These are phyloP conservation scores for Beauveria medogensis DNA, from an alignment of 2,329 filamentous ascomycete species.

Conservation along the genomic window DNA sequence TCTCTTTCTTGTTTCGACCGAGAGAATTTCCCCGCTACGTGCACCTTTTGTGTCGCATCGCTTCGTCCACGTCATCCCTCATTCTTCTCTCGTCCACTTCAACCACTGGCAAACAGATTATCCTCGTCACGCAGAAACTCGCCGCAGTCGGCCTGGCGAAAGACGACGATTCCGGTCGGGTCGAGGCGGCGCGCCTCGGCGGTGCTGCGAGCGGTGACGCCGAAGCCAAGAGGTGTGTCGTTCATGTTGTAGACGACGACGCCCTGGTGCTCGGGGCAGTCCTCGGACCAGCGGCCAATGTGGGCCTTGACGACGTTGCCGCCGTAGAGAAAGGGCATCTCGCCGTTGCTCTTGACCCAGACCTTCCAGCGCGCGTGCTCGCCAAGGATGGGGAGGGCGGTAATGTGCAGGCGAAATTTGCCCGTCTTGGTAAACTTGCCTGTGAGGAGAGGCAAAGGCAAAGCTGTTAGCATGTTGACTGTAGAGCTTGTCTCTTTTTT, in stretches of 20 bases:
- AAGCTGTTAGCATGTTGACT: conserved; percentile 11
- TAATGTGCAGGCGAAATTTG: conserved; percentile 92
- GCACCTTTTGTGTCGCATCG: neutral
- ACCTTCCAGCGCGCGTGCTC: conserved; percentile 93
- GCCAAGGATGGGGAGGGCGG: conserved; percentile 76
- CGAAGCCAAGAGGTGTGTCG: conserved; percentile 89
- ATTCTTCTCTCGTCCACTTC: conserved; percentile 10
- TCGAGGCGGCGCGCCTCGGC: conserved; percentile 77
- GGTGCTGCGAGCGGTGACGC: conserved; percentile 80
- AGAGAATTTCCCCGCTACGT: no score
- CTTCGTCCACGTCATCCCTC: neutral
- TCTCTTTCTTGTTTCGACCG: neutral
- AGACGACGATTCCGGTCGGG: conserved; percentile 81
- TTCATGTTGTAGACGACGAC: conserved; percentile 87
- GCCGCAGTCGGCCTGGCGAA: conserved; percentile 87
- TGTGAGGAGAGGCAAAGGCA: conserved; percentile 17
- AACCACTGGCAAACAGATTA: conserved; percentile 51
- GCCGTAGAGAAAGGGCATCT: conserved; percentile 96
- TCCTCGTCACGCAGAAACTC: conserved; percentile 86
- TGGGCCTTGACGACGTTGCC: conserved; percentile 69
- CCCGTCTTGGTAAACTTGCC: conserved; percentile 96
- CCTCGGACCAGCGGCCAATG: conserved; percentile 77
- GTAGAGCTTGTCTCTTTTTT: neutral
- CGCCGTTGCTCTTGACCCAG: conserved; percentile 92
- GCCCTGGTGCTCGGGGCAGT: conserved; percentile 88